Conservation (phyloP, 352 stramenopile genomes). For the Phytophthora agathidicida region DNA sequence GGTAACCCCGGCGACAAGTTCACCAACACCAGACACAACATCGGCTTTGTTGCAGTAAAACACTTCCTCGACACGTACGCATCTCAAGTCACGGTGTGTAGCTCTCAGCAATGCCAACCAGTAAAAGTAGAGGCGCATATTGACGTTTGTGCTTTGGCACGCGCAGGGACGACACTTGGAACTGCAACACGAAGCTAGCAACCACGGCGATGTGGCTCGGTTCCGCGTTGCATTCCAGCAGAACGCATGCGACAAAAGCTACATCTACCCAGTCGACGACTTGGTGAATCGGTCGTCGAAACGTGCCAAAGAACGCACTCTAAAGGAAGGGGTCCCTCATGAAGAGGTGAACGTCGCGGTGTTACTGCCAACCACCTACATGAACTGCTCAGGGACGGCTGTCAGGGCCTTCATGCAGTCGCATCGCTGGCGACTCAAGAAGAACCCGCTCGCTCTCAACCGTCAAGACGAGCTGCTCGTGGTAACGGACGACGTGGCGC, state of each 20-base stretch:
- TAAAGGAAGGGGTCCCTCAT: constrained; percentile 77
- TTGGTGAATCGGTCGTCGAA: constrained; percentile 80
- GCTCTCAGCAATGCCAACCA: neutral
- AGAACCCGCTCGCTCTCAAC: constrained; percentile 79
- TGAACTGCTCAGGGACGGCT: constrained; percentile 84
- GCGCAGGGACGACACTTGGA: constrained; percentile 52
- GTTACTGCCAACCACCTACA: constrained; percentile 81
- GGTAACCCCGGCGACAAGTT: constrained; percentile 88
- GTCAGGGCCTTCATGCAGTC: constrained; percentile 83
- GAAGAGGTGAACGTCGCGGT: constrained; percentile 76
- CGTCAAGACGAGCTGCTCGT: constrained; percentile 88
- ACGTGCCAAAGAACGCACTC: constrained; percentile 75
- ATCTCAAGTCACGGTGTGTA: constrained; percentile 59
- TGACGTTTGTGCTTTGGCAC: neutral
- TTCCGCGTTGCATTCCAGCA: constrained; percentile 74
- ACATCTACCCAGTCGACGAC: constrained; percentile 61
- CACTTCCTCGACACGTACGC: constrained; percentile 80
- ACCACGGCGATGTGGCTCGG: constrained; percentile 69
- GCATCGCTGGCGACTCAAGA: constrained; percentile 86
- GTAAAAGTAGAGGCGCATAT: too few relatives aligned
- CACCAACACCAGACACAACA: constrained; percentile 84
- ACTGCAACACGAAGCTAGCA: constrained; percentile 59
- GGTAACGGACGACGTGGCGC: constrained; percentile 77
- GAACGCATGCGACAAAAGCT: constrained; percentile 41
- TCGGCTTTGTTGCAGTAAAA: constrained; percentile 64